Percentiles rank a stretch among this genome's conserved stretches.
Evolutionary conservation across 2,329 filamentous ascomycete species (phyloP).

Genomic region (Trichophyton equinum): DNA sequence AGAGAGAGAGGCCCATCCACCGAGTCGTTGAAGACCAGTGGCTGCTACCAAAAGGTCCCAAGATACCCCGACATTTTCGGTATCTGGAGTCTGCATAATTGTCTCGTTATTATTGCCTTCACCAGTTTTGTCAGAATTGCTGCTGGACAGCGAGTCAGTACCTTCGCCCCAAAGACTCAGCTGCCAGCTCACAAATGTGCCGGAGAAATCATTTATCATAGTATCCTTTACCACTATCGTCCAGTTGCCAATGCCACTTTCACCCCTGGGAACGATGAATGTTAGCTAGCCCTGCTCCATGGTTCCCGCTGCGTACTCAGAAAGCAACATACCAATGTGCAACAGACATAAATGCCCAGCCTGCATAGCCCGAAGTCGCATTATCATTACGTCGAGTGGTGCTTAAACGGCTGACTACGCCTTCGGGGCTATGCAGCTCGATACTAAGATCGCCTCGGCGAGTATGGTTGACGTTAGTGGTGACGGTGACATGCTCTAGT

Average conservation of each 20-base stretch:
- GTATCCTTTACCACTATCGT: constrained; percentile 82
- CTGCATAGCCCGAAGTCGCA: constrained; percentile 57
- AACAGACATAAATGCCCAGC: constrained; percentile 99
- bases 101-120: constrained; percentile 17
- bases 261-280: constrained; percentile 51
- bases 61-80: not conserved
- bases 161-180: constrained; percentile 85
- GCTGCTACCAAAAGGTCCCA: not conserved
- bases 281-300: not conserved
- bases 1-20: not conserved
- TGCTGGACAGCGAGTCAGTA: not conserved
- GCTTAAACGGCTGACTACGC: constrained; percentile 71
- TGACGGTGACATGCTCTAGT: constrained; percentile 89
- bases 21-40: not conserved
- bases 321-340: constrained; percentile 66
- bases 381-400: constrained; percentile 59
- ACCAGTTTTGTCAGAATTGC: not conserved
- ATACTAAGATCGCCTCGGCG: constrained; percentile 85
- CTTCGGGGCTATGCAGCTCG: constrained; percentile 72
- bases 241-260: constrained; percentile 78
- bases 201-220: constrained; percentile 59
- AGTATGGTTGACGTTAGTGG: constrained; percentile 86
- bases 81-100: not conserved
- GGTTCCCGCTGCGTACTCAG: not conserved
- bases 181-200: constrained; percentile 80